Evolutionary conservation across 192 early-diverging fungal species (phyloP).

Genomic region (Geranomyces variabilis): DNA sequence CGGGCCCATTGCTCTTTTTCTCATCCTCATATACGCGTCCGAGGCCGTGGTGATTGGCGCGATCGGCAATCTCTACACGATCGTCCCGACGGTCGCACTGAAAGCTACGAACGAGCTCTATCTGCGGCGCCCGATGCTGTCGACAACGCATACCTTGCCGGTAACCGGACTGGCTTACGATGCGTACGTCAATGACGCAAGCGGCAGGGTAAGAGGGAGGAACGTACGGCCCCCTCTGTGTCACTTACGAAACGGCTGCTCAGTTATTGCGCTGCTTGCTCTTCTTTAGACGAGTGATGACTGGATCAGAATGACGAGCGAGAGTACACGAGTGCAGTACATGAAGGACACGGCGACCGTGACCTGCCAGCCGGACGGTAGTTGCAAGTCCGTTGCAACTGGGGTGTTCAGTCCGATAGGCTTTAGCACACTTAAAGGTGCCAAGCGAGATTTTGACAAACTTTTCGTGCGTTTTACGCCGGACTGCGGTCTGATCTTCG

Average conservation of each 20-base stretch:
- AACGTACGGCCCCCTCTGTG: too few species aligned
- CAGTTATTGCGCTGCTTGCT: too few species aligned
- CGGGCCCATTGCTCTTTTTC: not conserved
- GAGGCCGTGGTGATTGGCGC: constrained; percentile 5
- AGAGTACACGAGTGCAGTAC: not conserved
- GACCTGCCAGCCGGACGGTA: not conserved
- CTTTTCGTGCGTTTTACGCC: too few species aligned
- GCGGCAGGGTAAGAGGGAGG: too few species aligned
- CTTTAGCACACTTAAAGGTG: not conserved
- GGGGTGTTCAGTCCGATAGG: not conserved
- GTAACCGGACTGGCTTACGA: not conserved
- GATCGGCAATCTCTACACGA: not conserved
- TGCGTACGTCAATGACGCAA: not conserved
- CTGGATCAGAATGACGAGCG: not conserved
- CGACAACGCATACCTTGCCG: not conserved
- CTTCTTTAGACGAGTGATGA: not conserved
- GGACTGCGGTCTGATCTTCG: too few species aligned
- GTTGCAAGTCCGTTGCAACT: not conserved
- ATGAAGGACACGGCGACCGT: constrained; percentile 1
- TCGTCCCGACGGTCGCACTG: not conserved
- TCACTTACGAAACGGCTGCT: too few species aligned
- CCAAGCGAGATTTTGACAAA: too few species aligned
- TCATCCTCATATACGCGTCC: constrained; percentile 2
- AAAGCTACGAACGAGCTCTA: not conserved
- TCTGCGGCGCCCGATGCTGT: not conserved